A percentile compares a stretch with the other conserved stretches of the same genome.
These are phyloP conservation scores for Morella rubra DNA, from an alignment of 306 rosid species.

Conservation along the genomic window DNA sequence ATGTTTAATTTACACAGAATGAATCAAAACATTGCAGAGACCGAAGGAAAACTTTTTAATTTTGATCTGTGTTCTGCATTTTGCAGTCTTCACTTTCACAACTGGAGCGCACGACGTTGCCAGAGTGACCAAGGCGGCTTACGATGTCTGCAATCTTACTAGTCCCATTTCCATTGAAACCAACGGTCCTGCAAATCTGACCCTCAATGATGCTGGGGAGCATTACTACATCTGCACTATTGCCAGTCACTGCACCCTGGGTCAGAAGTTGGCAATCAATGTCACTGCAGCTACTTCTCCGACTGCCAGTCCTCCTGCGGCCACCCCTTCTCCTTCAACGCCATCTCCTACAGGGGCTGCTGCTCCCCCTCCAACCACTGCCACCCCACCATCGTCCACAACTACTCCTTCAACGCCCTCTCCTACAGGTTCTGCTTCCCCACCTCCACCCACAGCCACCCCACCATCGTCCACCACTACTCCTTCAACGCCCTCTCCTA, in stretches of 20 bases:
- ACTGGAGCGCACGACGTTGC: slow-evolving; percentile 48
- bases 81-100: slow-evolving; percentile 50
- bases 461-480: slow-evolving; percentile 23
- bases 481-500: slow-evolving; percentile 35
- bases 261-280: slow-evolving; percentile 59
- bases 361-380: neutral
- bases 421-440: neutral
- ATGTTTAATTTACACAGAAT: neutral
- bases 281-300: slow-evolving; percentile 45
- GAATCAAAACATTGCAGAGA: neutral
- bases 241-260: slow-evolving; percentile 37
- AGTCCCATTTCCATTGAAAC: slow-evolving; percentile 8
- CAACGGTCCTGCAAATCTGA: slow-evolving; percentile 40
- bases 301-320: slow-evolving; percentile 34
- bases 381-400: neutral
- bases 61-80: neutral
- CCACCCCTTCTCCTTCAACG: slow-evolving; percentile 11
- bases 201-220: slow-evolving; percentile 42
- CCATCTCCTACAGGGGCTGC: neutral
- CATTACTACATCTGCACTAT: slow-evolving; percentile 58
- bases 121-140: slow-evolving; percentile 50
- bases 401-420: slow-evolving; percentile 22
- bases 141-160: slow-evolving; percentile 38
- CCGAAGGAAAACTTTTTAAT: neutral
- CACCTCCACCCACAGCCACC: slow-evolving; percentile 31